Evolutionary conservation across 2,329 filamentous ascomycete genomes (phyloP).

Genomic region (Fusarium nodosum): DNA sequence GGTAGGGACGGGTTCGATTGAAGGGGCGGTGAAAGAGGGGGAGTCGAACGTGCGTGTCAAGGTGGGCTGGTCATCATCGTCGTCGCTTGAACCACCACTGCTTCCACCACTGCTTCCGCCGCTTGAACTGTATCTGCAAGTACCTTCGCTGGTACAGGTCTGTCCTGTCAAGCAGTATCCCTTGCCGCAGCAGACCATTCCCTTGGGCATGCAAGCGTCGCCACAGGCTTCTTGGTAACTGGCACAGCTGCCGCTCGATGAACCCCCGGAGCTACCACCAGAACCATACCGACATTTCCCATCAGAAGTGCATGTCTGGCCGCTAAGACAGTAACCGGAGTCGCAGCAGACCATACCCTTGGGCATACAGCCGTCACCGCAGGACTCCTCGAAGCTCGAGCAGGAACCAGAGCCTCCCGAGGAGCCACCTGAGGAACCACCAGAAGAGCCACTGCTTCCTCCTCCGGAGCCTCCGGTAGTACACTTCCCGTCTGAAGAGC

Average conservation of each 20-base stretch:
- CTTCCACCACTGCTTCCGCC: constrained; percentile 36
- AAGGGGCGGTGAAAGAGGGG: constrained; percentile 36
- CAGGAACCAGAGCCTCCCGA: constrained; percentile 32
- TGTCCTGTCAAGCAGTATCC: constrained; percentile 51
- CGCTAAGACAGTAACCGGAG: constrained; percentile 52
- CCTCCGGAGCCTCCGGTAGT: constrained; percentile 24
- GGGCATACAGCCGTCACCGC: constrained; percentile 50
- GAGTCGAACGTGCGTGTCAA: constrained; percentile 19
- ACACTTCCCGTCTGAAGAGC: constrained; percentile 46
- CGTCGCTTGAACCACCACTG: constrained; percentile 33
- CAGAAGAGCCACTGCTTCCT: constrained; percentile 34
- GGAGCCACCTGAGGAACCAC: constrained; percentile 39
- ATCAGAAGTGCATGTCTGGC: constrained; percentile 45
- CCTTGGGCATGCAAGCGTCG: constrained; percentile 49
- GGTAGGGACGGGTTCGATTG: constrained; percentile 35
- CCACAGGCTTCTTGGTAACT: constrained; percentile 43
- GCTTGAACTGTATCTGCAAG: constrained; percentile 31
- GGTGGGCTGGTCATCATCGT: constrained; percentile 25
- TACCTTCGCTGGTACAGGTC: constrained; percentile 43
- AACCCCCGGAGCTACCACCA: constrained; percentile 33
- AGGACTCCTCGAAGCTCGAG: constrained; percentile 40
- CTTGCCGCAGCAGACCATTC: constrained; percentile 47
- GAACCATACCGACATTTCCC: constrained; percentile 35
- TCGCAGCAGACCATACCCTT: constrained; percentile 48
- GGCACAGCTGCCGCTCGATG: constrained; percentile 34